These are phyloP conservation scores for Neurospora pannonica DNA, from an alignment of 495 filamentous ascomycete genomes.

Conservation along the genomic window DNA sequence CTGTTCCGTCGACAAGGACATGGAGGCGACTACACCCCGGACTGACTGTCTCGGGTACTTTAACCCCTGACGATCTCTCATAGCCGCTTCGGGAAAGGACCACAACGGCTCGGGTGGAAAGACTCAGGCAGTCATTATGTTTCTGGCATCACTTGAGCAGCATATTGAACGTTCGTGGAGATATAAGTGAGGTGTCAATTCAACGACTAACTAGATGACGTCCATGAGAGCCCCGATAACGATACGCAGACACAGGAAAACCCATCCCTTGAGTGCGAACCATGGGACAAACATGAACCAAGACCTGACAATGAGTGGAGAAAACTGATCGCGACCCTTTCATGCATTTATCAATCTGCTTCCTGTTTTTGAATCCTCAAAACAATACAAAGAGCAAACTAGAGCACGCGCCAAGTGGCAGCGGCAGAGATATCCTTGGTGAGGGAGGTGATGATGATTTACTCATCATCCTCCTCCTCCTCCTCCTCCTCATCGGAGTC, in stretches of 20 bases:
- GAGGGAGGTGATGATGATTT: slow-evolving; percentile 10
- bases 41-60: background rate
- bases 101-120: background rate
- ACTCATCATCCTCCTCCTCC: slow-evolving; percentile 5
- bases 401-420: background rate
- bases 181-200: background rate
- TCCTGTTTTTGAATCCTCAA: background rate
- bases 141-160: background rate
- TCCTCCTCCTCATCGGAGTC: slow-evolving; percentile 58
- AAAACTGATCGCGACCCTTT: background rate
- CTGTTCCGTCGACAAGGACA: background rate
- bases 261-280: background rate
- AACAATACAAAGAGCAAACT: background rate
- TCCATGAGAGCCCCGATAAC: background rate
- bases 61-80: background rate
- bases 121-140: background rate
- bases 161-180: background rate
- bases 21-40: background rate
- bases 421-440: background rate
- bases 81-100: background rate
- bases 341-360: background rate
- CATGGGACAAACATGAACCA: background rate
- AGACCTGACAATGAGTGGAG: background rate
- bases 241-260: background rate
- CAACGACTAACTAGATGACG: background rate